phyloP scores from a whole-genome alignment of 2,329 filamentous ascomycete genomes.

The Celoporthe dispersa region DNA sequence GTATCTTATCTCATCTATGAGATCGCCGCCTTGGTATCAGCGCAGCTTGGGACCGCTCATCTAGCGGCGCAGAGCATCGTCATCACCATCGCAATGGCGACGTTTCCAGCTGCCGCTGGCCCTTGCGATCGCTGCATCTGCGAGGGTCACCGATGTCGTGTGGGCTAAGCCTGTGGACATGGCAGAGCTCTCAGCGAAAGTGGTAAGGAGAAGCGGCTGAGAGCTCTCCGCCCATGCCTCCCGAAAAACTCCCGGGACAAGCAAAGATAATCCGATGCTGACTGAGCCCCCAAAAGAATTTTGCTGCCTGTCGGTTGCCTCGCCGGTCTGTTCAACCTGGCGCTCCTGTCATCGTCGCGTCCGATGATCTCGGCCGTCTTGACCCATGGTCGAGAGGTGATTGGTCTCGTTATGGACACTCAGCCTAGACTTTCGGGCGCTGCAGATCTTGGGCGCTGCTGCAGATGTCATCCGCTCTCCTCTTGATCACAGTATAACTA shows the following conservation, averaged over 20 bases:
- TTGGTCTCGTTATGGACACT: not conserved
- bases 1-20: not conserved
- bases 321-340: not conserved
- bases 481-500: not conserved
- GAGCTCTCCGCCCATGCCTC: too few species aligned
- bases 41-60: not conserved
- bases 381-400: not conserved
- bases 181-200: not conserved
- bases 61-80: not conserved
- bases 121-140: not conserved
- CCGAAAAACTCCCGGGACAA: not conserved
- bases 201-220: not conserved
- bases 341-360: not conserved
- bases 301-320: not conserved
- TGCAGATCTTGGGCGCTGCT: not conserved
- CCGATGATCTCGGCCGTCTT: not conserved
- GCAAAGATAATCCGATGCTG: not conserved
- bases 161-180: not conserved
- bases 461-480: not conserved
- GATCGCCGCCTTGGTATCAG: not conserved
- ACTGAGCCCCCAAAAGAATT: not conserved
- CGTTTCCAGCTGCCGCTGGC: not conserved
- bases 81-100: not conserved
- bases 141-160: not conserved
- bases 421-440: not conserved